Evolutionary conservation across 495 filamentous ascomycete genomes (phyloP).

Genomic region (Baudoinia panamericana): DNA sequence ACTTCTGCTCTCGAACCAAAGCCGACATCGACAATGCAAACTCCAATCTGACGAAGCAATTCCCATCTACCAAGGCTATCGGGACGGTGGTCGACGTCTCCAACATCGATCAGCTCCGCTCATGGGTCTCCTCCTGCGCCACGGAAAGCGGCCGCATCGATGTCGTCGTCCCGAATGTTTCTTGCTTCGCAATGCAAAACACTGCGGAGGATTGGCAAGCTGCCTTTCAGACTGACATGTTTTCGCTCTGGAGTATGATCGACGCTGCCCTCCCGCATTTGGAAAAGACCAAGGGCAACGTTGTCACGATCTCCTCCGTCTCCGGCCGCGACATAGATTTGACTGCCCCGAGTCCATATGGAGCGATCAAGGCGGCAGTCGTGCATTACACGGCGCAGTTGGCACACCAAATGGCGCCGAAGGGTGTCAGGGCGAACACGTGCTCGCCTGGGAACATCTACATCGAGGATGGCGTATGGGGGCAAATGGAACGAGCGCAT

Average conservation of each 20-base stretch:
- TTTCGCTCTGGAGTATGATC: constrained; percentile 4
- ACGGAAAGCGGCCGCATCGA: constrained; percentile 10
- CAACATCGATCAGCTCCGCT: not conserved
- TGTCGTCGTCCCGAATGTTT: constrained; percentile 18
- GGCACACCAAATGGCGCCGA: constrained; percentile 13
- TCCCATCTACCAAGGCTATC: constrained; percentile 7
- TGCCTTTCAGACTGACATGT: constrained; percentile 13
- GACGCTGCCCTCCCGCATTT: constrained; percentile 11
- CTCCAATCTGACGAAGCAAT: constrained; percentile 4
- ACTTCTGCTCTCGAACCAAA: constrained; percentile 18
- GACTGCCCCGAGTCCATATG: constrained; percentile 18
- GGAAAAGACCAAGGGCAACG: constrained; percentile 17
- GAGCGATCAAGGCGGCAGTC: constrained; percentile 13
- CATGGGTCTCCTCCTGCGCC: constrained; percentile 12
- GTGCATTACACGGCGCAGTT: constrained; percentile 17
- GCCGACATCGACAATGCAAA: constrained; percentile 13
- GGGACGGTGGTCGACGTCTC: constrained; percentile 17
- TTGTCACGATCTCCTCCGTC: constrained; percentile 16
- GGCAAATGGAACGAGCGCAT: constrained; percentile 2
- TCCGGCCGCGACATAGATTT: constrained; percentile 16
- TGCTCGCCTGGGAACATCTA: constrained; percentile 18
- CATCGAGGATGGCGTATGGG: constrained; percentile 14
- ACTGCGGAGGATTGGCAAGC: constrained; percentile 10
- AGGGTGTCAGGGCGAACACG: constrained; percentile 18
- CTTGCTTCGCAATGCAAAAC: constrained; percentile 5